Evolutionary conservation across 768 basidiomycete species (phyloP).

Genomic region (Auricularia auricula-judae): DNA sequence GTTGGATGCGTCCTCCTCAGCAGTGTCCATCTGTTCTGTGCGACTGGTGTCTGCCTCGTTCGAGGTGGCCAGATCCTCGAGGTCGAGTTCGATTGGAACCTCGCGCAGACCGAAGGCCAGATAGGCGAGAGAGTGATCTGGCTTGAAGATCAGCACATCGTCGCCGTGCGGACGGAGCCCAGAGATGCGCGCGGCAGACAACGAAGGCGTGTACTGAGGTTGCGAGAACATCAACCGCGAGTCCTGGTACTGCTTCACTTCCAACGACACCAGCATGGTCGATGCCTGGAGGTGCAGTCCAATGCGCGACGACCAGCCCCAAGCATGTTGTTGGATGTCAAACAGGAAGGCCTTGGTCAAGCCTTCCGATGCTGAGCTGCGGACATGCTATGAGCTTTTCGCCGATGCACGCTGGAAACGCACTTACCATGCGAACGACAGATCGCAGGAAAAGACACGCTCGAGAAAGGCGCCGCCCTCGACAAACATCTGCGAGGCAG

Average conservation of each 20-base stretch:
- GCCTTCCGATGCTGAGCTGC: background rate
- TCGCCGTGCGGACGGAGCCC: slow-evolving; percentile 51
- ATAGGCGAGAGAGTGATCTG: slow-evolving; percentile 41
- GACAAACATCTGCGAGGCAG: background rate
- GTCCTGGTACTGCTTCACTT: slow-evolving; percentile 18
- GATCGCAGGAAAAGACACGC: background rate
- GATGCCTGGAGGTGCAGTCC: slow-evolving; percentile 55
- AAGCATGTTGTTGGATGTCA: slow-evolving; percentile 4
- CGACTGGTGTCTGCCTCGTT: slow-evolving; percentile 3
- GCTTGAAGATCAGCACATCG: slow-evolving; percentile 60
- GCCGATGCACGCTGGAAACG: background rate
- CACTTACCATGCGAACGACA: background rate
- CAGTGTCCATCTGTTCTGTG: background rate
- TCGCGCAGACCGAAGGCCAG: slow-evolving; percentile 49
- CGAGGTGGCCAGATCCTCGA: background rate
- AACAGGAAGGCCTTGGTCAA: slow-evolving; percentile 5
- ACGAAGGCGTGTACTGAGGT: slow-evolving; percentile 33
- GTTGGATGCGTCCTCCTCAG: slow-evolving; percentile 5
- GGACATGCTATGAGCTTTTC: background rate
- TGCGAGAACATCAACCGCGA: slow-evolving; percentile 45
- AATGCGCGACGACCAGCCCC: slow-evolving; percentile 13
- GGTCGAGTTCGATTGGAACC: slow-evolving; percentile 12
- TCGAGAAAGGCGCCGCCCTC: background rate
- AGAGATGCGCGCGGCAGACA: slow-evolving; percentile 46
- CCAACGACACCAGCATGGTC: slow-evolving; percentile 41